Percentiles rank a stretch among this genome's conserved stretches.
These are phyloP conservation scores for Tolypocladium tundrense DNA, from an alignment of 2,329 filamentous ascomycete species.

Conservation along the genomic window DNA sequence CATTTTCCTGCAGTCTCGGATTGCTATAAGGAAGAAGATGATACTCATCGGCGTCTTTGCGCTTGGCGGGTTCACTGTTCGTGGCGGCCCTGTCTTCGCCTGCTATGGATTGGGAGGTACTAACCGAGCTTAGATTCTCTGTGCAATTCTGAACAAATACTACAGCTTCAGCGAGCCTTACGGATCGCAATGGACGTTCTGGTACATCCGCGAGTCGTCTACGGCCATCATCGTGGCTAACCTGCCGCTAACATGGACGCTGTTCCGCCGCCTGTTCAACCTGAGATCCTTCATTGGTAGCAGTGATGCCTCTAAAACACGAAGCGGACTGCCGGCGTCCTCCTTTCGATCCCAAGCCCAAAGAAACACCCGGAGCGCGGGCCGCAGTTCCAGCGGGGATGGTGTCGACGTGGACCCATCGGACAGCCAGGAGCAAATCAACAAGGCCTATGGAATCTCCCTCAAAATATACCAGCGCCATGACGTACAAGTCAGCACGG, in stretches of 20 bases:
- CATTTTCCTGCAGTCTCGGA: conserved; percentile 36
- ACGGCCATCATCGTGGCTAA: conserved; percentile 34
- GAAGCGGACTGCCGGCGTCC: not conserved
- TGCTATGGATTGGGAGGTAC: not conserved
- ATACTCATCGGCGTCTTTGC: conserved; percentile 37
- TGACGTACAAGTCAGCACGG: conserved; percentile 19
- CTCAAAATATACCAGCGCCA: conserved; percentile 27
- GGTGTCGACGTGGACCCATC: conserved; percentile 12
- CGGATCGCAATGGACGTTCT: conserved; percentile 28
- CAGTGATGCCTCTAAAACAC: conserved; percentile 8
- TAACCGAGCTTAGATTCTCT: conserved; percentile 30
- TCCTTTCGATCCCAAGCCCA: conserved; percentile 11
- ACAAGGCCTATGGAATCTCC: conserved; percentile 18
- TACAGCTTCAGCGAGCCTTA: conserved; percentile 31
- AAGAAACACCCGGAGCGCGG: conserved; percentile 3
- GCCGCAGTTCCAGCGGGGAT: not conserved
- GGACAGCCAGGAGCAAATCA: conserved; percentile 27
- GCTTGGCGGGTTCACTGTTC: conserved; percentile 35
- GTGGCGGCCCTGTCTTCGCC: conserved; percentile 5
- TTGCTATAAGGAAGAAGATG: conserved; percentile 40
- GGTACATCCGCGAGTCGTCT: conserved; percentile 35
- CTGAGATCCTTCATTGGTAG: conserved; percentile 13
- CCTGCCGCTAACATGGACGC: conserved; percentile 31
- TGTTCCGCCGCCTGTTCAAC: conserved; percentile 26
- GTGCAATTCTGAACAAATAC: conserved; percentile 35